Evolutionary conservation across 2,329 filamentous ascomycete species (phyloP).

Genomic region (Cladosporium sp.): DNA sequence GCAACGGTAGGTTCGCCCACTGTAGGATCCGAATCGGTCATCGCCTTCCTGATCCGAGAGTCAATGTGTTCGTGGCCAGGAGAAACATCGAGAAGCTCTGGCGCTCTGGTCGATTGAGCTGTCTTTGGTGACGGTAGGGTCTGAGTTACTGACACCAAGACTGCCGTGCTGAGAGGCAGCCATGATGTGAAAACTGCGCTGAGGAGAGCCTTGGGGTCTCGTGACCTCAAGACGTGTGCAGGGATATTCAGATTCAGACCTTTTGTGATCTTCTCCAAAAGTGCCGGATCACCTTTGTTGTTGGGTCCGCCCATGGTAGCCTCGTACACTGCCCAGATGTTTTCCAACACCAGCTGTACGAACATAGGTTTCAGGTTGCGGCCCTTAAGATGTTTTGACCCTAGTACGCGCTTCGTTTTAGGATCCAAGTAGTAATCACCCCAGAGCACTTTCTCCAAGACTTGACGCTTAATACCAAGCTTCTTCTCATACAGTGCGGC

Average conservation of each 20-base stretch:
- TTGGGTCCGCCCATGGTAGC: slow-evolving; percentile 78
- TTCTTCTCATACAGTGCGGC: slow-evolving; percentile 93
- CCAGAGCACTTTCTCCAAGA: slow-evolving; percentile 93
- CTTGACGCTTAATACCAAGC: slow-evolving; percentile 80
- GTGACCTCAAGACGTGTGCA: slow-evolving; percentile 74
- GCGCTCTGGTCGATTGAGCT: slow-evolving; percentile 75
- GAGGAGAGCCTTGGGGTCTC: slow-evolving; percentile 76
- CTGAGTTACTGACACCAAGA: slow-evolving; percentile 90
- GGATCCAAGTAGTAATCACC: slow-evolving; percentile 94
- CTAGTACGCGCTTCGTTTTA: slow-evolving; percentile 90
- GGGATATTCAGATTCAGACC: slow-evolving; percentile 78
- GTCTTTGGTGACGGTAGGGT: slow-evolving; percentile 76
- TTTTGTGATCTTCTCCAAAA: slow-evolving; percentile 93
- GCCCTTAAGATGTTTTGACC: slow-evolving; percentile 87
- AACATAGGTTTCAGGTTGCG: slow-evolving; percentile 92
- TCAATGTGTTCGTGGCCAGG: slow-evolving; percentile 71
- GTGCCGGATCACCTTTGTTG: slow-evolving; percentile 71
- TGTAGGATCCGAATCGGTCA: slow-evolving; percentile 69
- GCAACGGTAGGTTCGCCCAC: slow-evolving; percentile 74
- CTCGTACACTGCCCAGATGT: slow-evolving; percentile 92
- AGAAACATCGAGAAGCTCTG: slow-evolving; percentile 69
- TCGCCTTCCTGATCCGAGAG: slow-evolving; percentile 64
- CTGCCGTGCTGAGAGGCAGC: slow-evolving; percentile 85
- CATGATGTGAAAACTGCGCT: slow-evolving; percentile 82
- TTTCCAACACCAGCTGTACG: slow-evolving; percentile 90